Conservation (phyloP, 2,329 filamentous ascomycete genomes). For the Colletotrichum kahawae region DNA sequence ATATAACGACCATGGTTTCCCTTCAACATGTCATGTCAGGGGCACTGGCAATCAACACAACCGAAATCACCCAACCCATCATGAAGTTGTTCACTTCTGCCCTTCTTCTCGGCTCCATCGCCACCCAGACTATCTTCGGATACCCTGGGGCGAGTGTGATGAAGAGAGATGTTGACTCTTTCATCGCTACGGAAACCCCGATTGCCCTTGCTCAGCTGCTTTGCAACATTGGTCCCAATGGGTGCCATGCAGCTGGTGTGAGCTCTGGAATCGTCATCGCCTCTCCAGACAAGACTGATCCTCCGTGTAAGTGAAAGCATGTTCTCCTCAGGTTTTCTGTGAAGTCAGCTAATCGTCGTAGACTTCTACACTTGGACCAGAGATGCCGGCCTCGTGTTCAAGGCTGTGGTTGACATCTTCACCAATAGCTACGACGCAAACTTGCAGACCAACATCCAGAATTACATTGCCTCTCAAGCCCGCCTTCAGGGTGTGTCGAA, state of each 20-base stretch:
- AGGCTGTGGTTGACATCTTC: conserved; percentile 71
- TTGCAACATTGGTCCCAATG: conserved; percentile 64
- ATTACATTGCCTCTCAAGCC: conserved; percentile 73
- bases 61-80: conserved; percentile 38
- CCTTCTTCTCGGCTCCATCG: conserved; percentile 55
- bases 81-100: conserved; percentile 58
- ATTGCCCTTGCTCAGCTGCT: conserved; percentile 57
- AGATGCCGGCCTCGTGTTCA: conserved; percentile 74
- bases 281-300: conserved; percentile 56
- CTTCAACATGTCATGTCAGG: conserved; percentile 14
- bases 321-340: not conserved
- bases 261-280: conserved; percentile 60
- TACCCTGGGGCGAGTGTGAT: conserved; percentile 46
- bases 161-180: conserved; percentile 57
- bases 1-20: conserved; percentile 19
- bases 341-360: conserved; percentile 32
- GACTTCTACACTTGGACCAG: conserved; percentile 83
- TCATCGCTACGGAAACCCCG: conserved; percentile 56
- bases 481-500: conserved; percentile 70
- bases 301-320: conserved; percentile 53
- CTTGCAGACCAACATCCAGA: conserved; percentile 66
- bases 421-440: conserved; percentile 59
- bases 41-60: conserved; percentile 13
- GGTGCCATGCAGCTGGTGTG: conserved; percentile 54
- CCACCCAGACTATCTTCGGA: conserved; percentile 56